Conservation (phyloP, 768 basidiomycete genomes). For the Cystofilobasidium ferigula region DNA sequence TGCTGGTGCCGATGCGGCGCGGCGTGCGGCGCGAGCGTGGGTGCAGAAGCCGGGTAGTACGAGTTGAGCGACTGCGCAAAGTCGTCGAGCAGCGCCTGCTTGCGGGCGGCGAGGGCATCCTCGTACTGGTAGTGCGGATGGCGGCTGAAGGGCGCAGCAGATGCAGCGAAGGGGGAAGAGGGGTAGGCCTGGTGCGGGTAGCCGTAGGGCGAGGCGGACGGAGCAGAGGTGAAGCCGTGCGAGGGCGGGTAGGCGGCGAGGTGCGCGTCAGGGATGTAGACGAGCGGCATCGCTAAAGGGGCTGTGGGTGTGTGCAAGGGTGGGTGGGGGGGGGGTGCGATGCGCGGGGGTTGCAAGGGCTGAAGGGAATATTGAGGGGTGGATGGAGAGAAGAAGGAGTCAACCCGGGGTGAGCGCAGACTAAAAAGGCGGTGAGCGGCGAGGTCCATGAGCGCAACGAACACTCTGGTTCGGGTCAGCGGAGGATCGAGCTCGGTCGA, state of each 20-base stretch:
- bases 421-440: not conserved
- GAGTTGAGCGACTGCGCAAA: not conserved
- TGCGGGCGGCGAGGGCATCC: constrained; percentile 4
- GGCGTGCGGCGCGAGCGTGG: not conserved
- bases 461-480: too few relatives aligned
- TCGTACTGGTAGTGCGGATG: not conserved
- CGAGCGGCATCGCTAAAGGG: constrained; percentile 2
- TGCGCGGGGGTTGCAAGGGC: too few relatives aligned
- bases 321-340: not conserved
- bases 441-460: too few relatives aligned
- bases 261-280: constrained; percentile 10
- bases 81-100: not conserved
- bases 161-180: too few relatives aligned
- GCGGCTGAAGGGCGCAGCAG: not conserved
- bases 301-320: not conserved
- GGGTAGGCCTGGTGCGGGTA: not conserved
- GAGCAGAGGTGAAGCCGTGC: not conserved
- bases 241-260: not conserved
- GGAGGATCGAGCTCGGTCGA: too few relatives aligned
- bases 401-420: too few relatives aligned
- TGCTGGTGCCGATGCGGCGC: not conserved
- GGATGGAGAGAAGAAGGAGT: not conserved
- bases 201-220: not conserved
- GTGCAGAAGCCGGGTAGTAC: not conserved
- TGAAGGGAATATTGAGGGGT: too few relatives aligned